These are phyloP conservation scores for Fraxinus floribunda DNA, from an alignment of 305 asterid genomes.

Conservation along the genomic window DNA sequence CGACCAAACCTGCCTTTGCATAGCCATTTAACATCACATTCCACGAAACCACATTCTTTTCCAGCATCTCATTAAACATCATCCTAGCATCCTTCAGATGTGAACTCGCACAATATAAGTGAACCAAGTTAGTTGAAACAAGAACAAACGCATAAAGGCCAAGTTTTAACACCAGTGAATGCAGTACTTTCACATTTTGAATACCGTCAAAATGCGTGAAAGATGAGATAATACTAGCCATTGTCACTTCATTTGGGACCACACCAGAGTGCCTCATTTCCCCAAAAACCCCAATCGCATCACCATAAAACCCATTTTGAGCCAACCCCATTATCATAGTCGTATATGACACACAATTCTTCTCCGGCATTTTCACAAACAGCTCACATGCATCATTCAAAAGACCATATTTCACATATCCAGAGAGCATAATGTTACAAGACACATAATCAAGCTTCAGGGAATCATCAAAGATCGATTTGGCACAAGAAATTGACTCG, in stretches of 20 bases:
- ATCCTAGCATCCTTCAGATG: constrained; percentile 48
- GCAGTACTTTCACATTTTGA: constrained; percentile 51
- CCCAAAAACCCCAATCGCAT: constrained; percentile 51
- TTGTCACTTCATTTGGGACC: constrained; percentile 68
- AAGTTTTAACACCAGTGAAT: constrained; percentile 66
- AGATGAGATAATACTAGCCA: constrained; percentile 72
- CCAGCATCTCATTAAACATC: constrained; percentile 55
- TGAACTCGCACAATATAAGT: constrained; percentile 47
- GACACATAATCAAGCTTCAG: constrained; percentile 55
- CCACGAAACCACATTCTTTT: constrained; percentile 73
- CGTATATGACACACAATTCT: constrained; percentile 64
- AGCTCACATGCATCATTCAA: constrained; percentile 54
- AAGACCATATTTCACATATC: constrained; percentile 45
- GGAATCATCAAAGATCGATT: constrained; percentile 45
- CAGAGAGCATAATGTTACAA: constrained; percentile 67
- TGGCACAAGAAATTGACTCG: constrained; percentile 50
- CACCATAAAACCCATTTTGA: constrained; percentile 46
- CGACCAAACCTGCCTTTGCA: constrained; percentile 57
- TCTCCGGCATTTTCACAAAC: constrained; percentile 76
- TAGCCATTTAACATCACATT: constrained; percentile 96
- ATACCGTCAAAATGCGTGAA: constrained; percentile 42
- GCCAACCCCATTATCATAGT: constrained; percentile 78
- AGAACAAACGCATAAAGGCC: constrained; percentile 51
- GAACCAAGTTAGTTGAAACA: constrained; percentile 73
- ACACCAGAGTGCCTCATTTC: constrained; percentile 67